Evolutionary conservation across 768 basidiomycete species (phyloP), one percentile per base, ranked within the genome.

Genomic region (Lentinula guzmanii): DNA sequence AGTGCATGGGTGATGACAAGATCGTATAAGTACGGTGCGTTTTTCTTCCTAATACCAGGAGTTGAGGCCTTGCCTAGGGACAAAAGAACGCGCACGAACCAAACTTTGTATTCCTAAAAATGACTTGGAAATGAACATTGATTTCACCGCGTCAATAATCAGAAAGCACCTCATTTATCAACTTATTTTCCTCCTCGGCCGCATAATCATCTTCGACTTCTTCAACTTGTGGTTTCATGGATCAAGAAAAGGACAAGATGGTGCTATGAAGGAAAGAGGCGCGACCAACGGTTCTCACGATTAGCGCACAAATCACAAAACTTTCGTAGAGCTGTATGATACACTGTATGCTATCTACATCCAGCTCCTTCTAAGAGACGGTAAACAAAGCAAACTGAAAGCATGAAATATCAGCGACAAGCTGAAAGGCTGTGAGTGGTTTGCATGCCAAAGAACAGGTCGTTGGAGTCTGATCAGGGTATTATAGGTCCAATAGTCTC

Each of bases 11-110:
- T 98, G 68, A 99, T 89, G 65, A 99, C 93, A 24, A 96, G 82
- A 74, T 99, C 97, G 73, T 99, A 99, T 13, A 98, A 85, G 76
- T 96, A 98, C 11, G 95, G 96, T 58, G 95, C 93, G 75, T 95
- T 96, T 78, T 94, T 94, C 81, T 94, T 94, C 91, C 91, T 94
- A 71, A 53, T 54, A 46, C 62, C 52, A 18, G 37, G 53, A 31
- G n/a, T 54, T 54, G 34, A 18, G 34, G 18, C 21, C 35, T 39
- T 61, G 46, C 53, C 24, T 37, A 18, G 4, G 15, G 35, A 58
- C 24, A 9, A 21, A 54, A 55, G 5, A 56, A 56, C 55, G 55
- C 55, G 41, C 35, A 62, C 69, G 67, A 67, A 90, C 91, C 91
- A 93, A 66, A 85, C 91, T 75, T 93, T 93, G 70, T 93, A 93